These are phyloP conservation scores for Mallotus repandus DNA, from an alignment of 441 rosid genomes.

Conservation along the genomic window DNA sequence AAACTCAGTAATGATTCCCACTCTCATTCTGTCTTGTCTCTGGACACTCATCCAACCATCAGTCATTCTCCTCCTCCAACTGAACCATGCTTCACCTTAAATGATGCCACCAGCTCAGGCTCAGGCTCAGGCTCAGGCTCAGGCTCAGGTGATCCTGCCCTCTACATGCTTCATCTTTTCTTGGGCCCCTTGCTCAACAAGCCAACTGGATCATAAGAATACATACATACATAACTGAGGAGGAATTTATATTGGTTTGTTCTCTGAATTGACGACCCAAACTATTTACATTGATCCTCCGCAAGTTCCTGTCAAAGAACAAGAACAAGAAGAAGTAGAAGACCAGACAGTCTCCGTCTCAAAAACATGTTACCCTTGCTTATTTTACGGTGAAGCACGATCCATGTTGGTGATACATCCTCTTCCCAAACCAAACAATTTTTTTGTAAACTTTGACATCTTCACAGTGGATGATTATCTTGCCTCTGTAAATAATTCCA, in stretches of 20 bases:
- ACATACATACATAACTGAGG: no score
- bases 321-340: constrained; percentile 35
- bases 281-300: constrained; percentile 22
- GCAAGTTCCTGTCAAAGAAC: constrained; percentile 9
- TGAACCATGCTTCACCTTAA: neutral
- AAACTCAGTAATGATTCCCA: constrained; percentile 25
- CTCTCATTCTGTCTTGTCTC: no score
- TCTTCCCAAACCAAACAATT: no score
- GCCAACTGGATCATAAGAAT: constrained; percentile 12
- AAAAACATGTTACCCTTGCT: constrained; percentile 44
- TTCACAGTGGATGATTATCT: neutral
- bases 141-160: constrained; percentile 34
- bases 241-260: constrained; percentile 6
- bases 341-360: constrained; percentile 39
- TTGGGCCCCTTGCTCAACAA: constrained; percentile 57
- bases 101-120: constrained; percentile 26
- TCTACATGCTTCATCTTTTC: constrained; percentile 55
- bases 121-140: constrained; percentile 19
- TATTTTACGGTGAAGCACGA: neutral
- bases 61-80: no score
- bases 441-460: neutral
- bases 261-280: constrained; percentile 20
- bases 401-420: no score
- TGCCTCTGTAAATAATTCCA: no score
- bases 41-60: no score